A percentile compares a stretch with the other conserved stretches of the same genome.
These are phyloP conservation scores for Candida corydali DNA, from an alignment of 805 yeast genomes.

Conservation along the genomic window DNA sequence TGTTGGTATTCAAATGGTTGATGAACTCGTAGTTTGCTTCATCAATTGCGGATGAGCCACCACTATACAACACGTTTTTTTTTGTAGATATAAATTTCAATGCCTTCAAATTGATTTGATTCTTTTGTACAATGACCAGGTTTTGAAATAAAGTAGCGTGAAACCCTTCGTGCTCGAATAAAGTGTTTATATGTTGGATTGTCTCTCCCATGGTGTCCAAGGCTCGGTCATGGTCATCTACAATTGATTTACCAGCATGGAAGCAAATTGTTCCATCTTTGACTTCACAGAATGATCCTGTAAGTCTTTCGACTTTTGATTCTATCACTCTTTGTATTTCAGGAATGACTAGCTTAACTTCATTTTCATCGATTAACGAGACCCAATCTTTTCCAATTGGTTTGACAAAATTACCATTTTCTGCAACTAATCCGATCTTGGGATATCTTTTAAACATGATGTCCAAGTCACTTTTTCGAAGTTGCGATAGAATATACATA, in stretches of 20 bases:
- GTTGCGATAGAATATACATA: conserved; percentile 68
- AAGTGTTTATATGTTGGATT: conserved; percentile 77
- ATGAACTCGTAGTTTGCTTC: conserved; percentile 61
- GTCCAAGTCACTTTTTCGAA: conserved; percentile 61
- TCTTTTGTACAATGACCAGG: conserved; percentile 68
- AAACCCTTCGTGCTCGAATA: conserved; percentile 51
- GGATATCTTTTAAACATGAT: conserved; percentile 64
- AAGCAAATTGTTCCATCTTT: conserved; percentile 76
- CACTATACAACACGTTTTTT: conserved; percentile 47
- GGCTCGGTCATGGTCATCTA: conserved; percentile 59
- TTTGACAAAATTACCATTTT: conserved; percentile 79
- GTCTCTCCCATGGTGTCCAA: conserved; percentile 74
- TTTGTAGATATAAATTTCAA: conserved; percentile 46
- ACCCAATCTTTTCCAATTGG: conserved; percentile 57
- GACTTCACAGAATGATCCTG: conserved; percentile 68
- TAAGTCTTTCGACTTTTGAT: conserved; percentile 69
- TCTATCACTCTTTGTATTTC: conserved; percentile 52
- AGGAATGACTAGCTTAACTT: conserved; percentile 52
- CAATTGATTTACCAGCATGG: conserved; percentile 66
- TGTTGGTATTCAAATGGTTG: conserved; percentile 39
- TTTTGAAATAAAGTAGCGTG: conserved; percentile 75
- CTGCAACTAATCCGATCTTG: conserved; percentile 80
- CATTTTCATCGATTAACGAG: conserved; percentile 50
- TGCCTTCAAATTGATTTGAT: conserved; percentile 54
- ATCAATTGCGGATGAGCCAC: conserved; percentile 65